Evolutionary conservation across 495 filamentous ascomycete genomes (phyloP), one percentile per base, ranked within the genome.

Genomic region (Annulohypoxylon moriforme): DNA sequence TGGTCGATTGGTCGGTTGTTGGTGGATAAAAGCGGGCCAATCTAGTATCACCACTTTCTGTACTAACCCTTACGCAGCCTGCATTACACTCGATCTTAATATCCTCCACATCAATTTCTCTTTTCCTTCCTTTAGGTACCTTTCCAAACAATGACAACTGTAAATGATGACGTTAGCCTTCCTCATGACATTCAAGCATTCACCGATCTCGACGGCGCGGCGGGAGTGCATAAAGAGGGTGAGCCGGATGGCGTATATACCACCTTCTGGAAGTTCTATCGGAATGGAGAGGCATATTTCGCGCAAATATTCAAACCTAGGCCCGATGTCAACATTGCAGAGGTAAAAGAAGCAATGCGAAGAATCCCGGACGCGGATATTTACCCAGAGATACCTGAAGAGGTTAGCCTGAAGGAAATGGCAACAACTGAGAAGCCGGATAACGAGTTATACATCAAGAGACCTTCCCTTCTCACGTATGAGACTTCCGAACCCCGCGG

Each of bases 341-440:
- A 53, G 49, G 49, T 53, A 53, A 53, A 53, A 53, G 49, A 53
- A 31, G 49, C 49, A 25, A 53, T 53, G 49, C 24, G 49, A 53
- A 53, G 49, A 53, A 53, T 53, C 49, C 60, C 27, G 53, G 64
- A 67, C 29, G 52, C 40, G 38, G 64, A 50, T 25, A 67, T 67
- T 24, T 67, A 59, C 55, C 64, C 64, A 27, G 55, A 58, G 38
- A 59, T 60, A 59, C 64, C 64, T 16, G 53, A 67, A 67, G 64
- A 29, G 31, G 49, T 53, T 53, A 53, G 25, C 49, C 49, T 53
- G 31, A 57, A 33, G 18, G 53, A 59, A 49, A 40, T 58, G 22
- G 36, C 38, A 50, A 47, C 38, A 50, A 33, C 38, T 34, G 40
- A 47, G 20, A 57, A 59, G 42, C 50, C 52, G 2, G 27, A 59